Percentiles rank a stretch among this genome's conserved stretches.
Conservation (phyloP, 2,329 filamentous ascomycete genomes). For the Lithohypha guttulata region DNA sequence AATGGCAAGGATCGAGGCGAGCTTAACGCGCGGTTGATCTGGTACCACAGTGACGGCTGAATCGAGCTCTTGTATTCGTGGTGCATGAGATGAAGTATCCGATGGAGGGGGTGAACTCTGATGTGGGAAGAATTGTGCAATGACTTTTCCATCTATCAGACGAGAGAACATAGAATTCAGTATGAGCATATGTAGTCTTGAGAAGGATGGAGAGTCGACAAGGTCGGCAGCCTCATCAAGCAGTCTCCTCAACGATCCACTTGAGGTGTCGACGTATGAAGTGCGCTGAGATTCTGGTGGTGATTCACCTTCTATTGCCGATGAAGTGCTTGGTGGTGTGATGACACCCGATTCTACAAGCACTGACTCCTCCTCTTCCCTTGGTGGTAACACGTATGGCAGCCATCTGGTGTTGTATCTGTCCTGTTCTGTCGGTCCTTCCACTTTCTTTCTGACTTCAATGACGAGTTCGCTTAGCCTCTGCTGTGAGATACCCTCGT, state of each 20-base stretch:
- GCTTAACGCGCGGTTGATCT: slow-evolving; percentile 50
- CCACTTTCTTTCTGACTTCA: slow-evolving; percentile 73
- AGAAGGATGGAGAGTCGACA: slow-evolving; percentile 85
- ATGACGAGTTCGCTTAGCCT: slow-evolving; percentile 69
- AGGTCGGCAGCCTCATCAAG: slow-evolving; percentile 94
- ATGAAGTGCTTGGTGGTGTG: slow-evolving; percentile 30
- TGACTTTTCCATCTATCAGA: slow-evolving; percentile 72
- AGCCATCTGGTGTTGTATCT: slow-evolving; percentile 63
- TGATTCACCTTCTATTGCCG: slow-evolving; percentile 27
- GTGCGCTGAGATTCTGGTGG: slow-evolving; percentile 29
- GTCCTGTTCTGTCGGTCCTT: slow-evolving; percentile 59
- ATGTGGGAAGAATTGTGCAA: slow-evolving; percentile 60
- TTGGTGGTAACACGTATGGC: slow-evolving; percentile 67
- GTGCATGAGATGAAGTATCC: slow-evolving; percentile 32
- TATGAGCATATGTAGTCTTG: slow-evolving; percentile 71
- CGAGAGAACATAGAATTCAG: slow-evolving; percentile 80
- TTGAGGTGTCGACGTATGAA: slow-evolving; percentile 17
- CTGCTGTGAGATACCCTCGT: slow-evolving; percentile 75
- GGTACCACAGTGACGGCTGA: slow-evolving; percentile 33
- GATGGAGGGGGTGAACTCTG: slow-evolving; percentile 33
- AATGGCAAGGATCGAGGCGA: slow-evolving; percentile 82
- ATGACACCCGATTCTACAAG: slow-evolving; percentile 74
- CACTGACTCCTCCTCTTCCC: slow-evolving; percentile 60
- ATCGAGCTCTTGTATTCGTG: slow-evolving; percentile 26
- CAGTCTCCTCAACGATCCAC: slow-evolving; percentile 58